Evolutionary conservation across 1,284 basidiomycete genomes (phyloP), one percentile per base, ranked within the genome.

Genomic region (Apiotrichum mycotoxinovorans): DNA sequence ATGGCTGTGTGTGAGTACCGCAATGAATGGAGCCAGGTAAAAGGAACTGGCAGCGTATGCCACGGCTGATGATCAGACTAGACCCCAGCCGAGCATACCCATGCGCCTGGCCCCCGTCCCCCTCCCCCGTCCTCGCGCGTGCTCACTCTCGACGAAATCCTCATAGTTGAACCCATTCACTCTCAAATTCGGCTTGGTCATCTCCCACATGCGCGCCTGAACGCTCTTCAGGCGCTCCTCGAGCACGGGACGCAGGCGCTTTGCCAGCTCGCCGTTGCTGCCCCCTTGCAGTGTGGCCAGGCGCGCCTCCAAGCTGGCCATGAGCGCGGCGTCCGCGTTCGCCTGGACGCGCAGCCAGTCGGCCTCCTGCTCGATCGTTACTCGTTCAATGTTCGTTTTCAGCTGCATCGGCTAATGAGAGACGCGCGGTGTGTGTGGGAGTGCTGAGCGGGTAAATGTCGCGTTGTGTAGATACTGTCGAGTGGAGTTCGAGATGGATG

Each of bases 101-200:
- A 14, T 9, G 8, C 2, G 40, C 20, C n/a, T 37, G 4, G 8
- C 14, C 35, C 14, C 35, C 14, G 20, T 10, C 9, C 20, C 20
- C 20, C 17, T 37, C 14, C 35, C 35, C 35, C 35, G 9, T 22
- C 9, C 20, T 23, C 20, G 7, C n/a, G n/a, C n/a, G n/a, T n/a
- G 60, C 68, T 58, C 54, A 78, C 78, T 70, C 51, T 83, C 79
- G 52, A 83, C 80, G 54, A 84, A 75, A 14, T 86, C 83, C 66
- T 88, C 87, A 57, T 85, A 83, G 61, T 86, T 85, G 57, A 85
- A 84, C 15, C 89, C 89, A 66, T 91, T 91, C 33, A 91, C 82
- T 37, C 87, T 83, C 22, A 91, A 70, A 70, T 91, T 91, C 9
- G 83, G 82, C 63, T 83, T 82, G 1, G 85, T 82, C 61, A 85